Evolutionary conservation across 768 basidiomycete species (phyloP), one percentile per base, ranked within the genome.

Genomic region (Termitomyces sp.): DNA sequence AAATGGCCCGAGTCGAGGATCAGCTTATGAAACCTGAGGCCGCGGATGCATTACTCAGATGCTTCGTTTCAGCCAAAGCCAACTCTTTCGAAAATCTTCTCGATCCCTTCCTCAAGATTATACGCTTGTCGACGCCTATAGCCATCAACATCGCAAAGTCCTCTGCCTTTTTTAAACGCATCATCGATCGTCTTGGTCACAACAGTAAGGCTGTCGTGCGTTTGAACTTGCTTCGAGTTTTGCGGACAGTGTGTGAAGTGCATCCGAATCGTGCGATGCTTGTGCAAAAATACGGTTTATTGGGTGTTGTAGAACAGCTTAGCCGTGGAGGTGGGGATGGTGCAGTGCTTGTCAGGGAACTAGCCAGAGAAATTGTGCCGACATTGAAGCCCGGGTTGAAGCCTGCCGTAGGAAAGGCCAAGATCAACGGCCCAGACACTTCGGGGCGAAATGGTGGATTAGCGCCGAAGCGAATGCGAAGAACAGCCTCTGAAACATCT

Each of bases 1-100:
- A 99, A 72, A 92, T 91, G 1, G 86, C 92, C 2, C 83, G 94
- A 54, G 90, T 99, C 6, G 97, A 98, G 68, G 94, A 96, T 66
- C 85, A 88, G 49, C 78, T 99, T 0, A 73, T 88, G 34, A 88
- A 90, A 64, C 70, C 78, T 2, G 76, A 77, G 13, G 76, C 89
- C 1, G 71, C 92, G 18, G 86, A 90, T 0, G 76, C 83, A 0
- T 74, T 96, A 16, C 78, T 94, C 34, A 80, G 79, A 41, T 90
- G 90, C 68, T 96, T 96, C 70, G 85, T 90, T 60, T 79, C 83
- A 1, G 86, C 92, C 29, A 94, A 95, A 72, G 87, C 92, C 46
- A 90, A 91, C 67, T 88, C 87, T 2, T 94, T 97, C 66, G 96
- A 98, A 69, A 92, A 90, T 65, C 73, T 99, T 24, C 84, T 98